A percentile compares a stretch with the other conserved stretches of the same genome.
Conservation (phyloP, 2,329 filamentous ascomycete genomes). For the Xylariaceae sp. region DNA sequence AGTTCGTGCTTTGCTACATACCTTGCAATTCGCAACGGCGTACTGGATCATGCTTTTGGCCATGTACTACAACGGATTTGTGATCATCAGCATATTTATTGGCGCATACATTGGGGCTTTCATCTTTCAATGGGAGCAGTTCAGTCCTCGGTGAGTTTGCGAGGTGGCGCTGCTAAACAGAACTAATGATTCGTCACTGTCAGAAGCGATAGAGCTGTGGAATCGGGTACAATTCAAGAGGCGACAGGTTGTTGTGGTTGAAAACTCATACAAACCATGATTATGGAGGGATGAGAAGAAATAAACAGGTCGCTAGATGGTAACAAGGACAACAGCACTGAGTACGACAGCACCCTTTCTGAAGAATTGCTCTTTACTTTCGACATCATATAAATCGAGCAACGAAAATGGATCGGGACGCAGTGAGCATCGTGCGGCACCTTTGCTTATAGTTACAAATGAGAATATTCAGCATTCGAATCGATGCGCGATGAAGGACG, state of each 20-base stretch:
- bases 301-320: background rate
- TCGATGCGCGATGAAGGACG: too few species aligned
- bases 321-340: too few species aligned
- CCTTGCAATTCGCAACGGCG: conserved; percentile 68
- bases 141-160: conserved; percentile 46
- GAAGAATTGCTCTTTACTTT: too few species aligned
- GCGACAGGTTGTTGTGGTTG: conserved; percentile 23
- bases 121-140: conserved; percentile 66
- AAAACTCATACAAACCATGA: background rate
- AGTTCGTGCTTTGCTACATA: conserved; percentile 64
- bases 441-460: too few species aligned
- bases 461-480: too few species aligned
- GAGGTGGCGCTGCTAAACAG: too few species aligned
- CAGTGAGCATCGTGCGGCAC: background rate
- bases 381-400: too few species aligned
- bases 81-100: conserved; percentile 78
- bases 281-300: background rate
- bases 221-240: conserved; percentile 2
- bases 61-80: conserved; percentile 66
- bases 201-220: background rate
- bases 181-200: too few species aligned
- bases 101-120: conserved; percentile 72
- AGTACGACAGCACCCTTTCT: too few species aligned
- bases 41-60: conserved; percentile 72
- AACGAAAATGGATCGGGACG: too few species aligned